Conservation (phyloP, 768 basidiomycete genomes). For the Tricholoma saponaceum region DNA sequence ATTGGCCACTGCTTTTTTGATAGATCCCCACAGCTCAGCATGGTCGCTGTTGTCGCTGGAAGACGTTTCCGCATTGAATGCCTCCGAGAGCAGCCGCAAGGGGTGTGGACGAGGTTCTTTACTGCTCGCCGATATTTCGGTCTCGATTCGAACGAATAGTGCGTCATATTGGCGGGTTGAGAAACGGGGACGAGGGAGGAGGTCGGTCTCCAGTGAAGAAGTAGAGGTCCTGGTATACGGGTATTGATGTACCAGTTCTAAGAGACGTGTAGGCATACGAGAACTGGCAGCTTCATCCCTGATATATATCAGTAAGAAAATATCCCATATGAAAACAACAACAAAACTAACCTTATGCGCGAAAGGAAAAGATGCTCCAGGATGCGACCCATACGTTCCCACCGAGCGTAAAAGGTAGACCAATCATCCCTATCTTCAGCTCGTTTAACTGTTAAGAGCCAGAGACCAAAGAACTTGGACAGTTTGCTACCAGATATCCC, state of each 20-base stretch:
- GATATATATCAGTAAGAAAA: conserved; percentile 9
- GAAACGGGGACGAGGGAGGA: conserved; percentile 62
- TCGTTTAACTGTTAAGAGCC: conserved; percentile 55
- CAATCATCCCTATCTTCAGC: conserved; percentile 53
- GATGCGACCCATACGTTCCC: conserved; percentile 70
- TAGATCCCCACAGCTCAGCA: conserved; percentile 47
- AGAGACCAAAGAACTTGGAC: conserved; percentile 67
- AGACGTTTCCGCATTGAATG: conserved; percentile 40
- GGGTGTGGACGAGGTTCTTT: conserved; percentile 46
- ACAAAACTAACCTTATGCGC: conserved; percentile 53
- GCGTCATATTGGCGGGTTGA: conserved; percentile 63
- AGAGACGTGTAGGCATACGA: conserved; percentile 64
- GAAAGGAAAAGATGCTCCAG: conserved; percentile 77
- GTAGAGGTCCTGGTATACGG: conserved; percentile 45
- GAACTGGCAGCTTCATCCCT: conserved; percentile 57
- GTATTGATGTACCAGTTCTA: conserved; percentile 67
- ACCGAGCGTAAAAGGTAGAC: conserved; percentile 63
- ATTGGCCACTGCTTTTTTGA: conserved; percentile 40
- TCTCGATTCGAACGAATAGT: conserved; percentile 62
- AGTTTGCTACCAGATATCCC: conserved; percentile 77
- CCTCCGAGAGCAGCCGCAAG: conserved; percentile 57
- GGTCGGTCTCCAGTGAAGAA: conserved; percentile 30
- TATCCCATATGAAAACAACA: background rate
- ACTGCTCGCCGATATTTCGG: conserved; percentile 37
- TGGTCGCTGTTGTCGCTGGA: conserved; percentile 29